Conservation (phyloP, 2,329 filamentous ascomycete genomes). For the Aureobasidium uvarum region DNA sequence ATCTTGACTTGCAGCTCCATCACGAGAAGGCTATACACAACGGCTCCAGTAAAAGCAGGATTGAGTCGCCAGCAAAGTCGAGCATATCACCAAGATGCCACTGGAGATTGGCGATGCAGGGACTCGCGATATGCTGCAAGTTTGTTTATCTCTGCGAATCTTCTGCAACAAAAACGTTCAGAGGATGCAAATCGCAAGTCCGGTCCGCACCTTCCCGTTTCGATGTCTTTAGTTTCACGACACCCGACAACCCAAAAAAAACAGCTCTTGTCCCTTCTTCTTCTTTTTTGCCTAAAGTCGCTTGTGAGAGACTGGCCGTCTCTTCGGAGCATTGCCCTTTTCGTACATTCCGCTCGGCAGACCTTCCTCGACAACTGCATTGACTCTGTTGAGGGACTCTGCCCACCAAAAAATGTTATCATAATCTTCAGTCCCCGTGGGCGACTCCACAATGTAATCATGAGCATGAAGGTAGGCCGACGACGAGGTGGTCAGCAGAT, state of each 20-base stretch:
- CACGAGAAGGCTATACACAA: constrained; percentile 7
- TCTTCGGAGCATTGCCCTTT: not conserved
- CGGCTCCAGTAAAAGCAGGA: not conserved
- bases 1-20: constrained; percentile 18
- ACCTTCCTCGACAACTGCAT: not conserved
- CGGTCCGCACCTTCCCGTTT: not conserved
- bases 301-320: not conserved
- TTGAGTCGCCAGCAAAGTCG: not conserved
- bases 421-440: not conserved
- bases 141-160: not conserved
- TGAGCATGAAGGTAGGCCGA: constrained; percentile 10
- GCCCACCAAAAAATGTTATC: constrained; percentile 21
- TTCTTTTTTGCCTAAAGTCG: constrained; percentile 15
- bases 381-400: constrained; percentile 13
- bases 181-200: not conserved
- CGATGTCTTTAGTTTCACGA: not conserved
- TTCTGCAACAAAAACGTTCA: not conserved
- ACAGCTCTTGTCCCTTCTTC: not conserved
- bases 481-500: not conserved
- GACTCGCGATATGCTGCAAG: constrained; percentile 5
- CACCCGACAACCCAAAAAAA: not conserved
- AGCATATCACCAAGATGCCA: not conserved
- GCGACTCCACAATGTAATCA: not conserved
- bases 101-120: constrained; percentile 1
- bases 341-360: not conserved